Evolutionary conservation across 1,284 basidiomycete species (phyloP).

Genomic region (Trametes sp.): DNA sequence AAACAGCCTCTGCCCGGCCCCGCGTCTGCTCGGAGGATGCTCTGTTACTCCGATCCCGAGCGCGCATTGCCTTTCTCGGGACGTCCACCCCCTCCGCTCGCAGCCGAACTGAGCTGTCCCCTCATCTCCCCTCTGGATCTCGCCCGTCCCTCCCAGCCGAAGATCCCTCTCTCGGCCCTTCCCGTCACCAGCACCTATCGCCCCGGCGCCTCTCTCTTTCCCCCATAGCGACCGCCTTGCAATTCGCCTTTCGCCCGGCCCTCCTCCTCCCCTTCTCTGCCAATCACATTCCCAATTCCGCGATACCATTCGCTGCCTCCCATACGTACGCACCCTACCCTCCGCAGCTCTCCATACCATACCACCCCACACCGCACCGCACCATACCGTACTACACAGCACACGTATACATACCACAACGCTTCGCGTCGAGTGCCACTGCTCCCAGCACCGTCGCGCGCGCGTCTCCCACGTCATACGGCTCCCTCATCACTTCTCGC

Average conservation of each 20-base stretch:
- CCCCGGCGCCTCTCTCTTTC: constrained; percentile 18
- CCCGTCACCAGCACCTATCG: constrained; percentile 26
- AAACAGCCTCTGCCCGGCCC: too few species aligned
- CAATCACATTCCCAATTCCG: not conserved
- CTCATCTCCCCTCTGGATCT: constrained; percentile 39
- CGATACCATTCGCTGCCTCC: not conserved
- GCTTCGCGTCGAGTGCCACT: not conserved
- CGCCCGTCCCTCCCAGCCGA: constrained; percentile 34
- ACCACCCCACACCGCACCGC: not conserved
- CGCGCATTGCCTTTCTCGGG: constrained; percentile 22
- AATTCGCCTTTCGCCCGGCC: not conserved
- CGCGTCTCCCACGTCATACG: constrained; percentile 8
- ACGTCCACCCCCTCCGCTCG: constrained; percentile 29
- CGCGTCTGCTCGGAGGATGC: constrained; percentile 19
- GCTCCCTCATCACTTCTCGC: constrained; percentile 12
- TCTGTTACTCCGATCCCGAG: constrained; percentile 25
- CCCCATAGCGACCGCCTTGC: constrained; percentile 19
- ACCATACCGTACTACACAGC: not conserved
- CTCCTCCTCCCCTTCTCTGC: not conserved
- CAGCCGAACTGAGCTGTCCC: constrained; percentile 37
- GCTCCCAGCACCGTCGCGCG: not conserved
- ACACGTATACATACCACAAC: too few species aligned
- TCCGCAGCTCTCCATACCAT: too few species aligned
- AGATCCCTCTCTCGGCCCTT: constrained; percentile 35
- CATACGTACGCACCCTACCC: not conserved